Evolutionary conservation across 1,139 yeast species (phyloP).

Genomic region (Pichia cactophila): DNA sequence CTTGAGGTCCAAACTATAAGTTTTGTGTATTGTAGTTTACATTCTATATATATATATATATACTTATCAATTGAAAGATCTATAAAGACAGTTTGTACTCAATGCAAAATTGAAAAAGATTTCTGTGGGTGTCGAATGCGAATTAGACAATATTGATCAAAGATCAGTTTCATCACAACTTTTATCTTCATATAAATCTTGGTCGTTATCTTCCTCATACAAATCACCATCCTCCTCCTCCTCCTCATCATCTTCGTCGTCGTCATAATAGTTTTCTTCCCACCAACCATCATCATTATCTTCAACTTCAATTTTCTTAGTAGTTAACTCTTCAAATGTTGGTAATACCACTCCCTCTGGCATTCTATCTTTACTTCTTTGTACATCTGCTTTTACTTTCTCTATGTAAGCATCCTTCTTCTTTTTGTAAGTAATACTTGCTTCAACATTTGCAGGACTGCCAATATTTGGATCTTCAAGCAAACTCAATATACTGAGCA

Average conservation of each 20-base stretch:
- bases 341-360: conserved; percentile 87
- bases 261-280: conserved; percentile 53
- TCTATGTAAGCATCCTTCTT: conserved; percentile 73
- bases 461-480: conserved; percentile 84
- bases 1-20: conserved; percentile 7
- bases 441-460: conserved; percentile 96
- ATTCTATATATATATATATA: background rate
- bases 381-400: conserved; percentile 77
- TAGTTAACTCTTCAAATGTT: conserved; percentile 38
- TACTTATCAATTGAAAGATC: background rate
- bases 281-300: conserved; percentile 81
- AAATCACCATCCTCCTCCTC: conserved; percentile 25
- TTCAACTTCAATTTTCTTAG: conserved; percentile 39
- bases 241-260: conserved; percentile 47
- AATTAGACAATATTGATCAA: no score
- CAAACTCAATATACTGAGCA: conserved; percentile 81
- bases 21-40: background rate
- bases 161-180: no score
- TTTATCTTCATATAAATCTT: no score
- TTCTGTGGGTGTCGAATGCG: no score
- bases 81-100: background rate
- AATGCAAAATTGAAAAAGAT: background rate
- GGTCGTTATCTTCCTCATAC: conserved; percentile 6
- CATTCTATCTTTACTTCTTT: conserved; percentile 71
- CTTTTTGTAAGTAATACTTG: conserved; percentile 86